phyloP scores from a whole-genome alignment of 179 eudicot genomes.

The Spergularia azorica region DNA sequence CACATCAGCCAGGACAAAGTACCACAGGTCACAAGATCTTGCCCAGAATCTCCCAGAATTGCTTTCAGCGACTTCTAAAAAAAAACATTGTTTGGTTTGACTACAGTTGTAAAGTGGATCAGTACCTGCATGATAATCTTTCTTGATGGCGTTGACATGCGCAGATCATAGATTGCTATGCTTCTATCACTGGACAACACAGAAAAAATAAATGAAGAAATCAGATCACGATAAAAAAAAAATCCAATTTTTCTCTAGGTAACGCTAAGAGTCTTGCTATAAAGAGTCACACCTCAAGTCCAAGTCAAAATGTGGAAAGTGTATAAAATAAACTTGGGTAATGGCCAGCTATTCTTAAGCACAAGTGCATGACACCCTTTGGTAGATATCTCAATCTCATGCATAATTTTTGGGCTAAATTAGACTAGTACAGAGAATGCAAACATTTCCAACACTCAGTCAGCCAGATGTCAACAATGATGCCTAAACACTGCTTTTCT shows the following conservation, averaged over 20 bases:
- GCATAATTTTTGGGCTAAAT: not conserved
- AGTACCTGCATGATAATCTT: constrained; percentile 88
- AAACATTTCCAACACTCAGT: not conserved
- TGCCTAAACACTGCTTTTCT: no score
- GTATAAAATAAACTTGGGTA: not conserved
- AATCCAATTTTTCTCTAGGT: not conserved
- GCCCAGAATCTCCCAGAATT: no score
- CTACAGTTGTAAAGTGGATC: not conserved
- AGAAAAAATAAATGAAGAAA: not conserved
- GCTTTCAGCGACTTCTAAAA: not conserved
- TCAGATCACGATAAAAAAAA: not conserved
- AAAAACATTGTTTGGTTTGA: not conserved
- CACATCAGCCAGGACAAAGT: not conserved
- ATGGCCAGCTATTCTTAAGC: not conserved
- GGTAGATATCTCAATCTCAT: not conserved
- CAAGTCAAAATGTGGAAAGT: not conserved
- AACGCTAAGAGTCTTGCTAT: not conserved
- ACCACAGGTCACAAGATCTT: no score
- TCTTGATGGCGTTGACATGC: constrained; percentile 73
- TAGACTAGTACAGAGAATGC: not conserved
- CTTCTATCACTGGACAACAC: constrained; percentile 75
- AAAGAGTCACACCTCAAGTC: not conserved
- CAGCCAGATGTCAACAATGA: no score
- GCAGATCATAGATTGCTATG: constrained; percentile 86
- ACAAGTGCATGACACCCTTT: not conserved